phyloP scores from a whole-genome alignment of 2,329 filamentous ascomycete species.

The Scortechinia acanthostroma region DNA sequence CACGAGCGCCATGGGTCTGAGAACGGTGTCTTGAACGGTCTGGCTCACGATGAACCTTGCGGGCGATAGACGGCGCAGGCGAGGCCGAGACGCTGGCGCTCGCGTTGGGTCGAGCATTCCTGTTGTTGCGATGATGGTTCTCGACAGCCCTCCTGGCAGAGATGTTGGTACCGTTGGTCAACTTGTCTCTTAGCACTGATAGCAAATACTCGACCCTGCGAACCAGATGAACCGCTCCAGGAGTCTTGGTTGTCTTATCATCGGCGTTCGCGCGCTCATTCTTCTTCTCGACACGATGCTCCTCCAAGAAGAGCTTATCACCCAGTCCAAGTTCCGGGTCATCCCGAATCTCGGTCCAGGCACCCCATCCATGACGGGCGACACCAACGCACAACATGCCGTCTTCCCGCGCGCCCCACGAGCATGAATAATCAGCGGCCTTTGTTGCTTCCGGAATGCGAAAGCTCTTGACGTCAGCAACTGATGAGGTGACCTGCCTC shows the following conservation, averaged over 20 bases:
- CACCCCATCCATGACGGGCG: conserved; percentile 85
- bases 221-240: conserved; percentile 59
- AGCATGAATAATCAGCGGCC: conserved; percentile 79
- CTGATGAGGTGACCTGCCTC: conserved; percentile 62
- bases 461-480: conserved; percentile 70
- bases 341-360: conserved; percentile 90
- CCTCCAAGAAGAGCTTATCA: conserved; percentile 93
- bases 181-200: conserved; percentile 56
- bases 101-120: conserved; percentile 16
- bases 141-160: conserved; percentile 52
- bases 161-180: conserved; percentile 35
- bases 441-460: conserved; percentile 88
- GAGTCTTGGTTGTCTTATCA: conserved; percentile 44
- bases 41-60: conserved; percentile 28
- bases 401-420: conserved; percentile 89
- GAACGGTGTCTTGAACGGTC: conserved; percentile 29
- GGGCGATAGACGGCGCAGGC: conserved; percentile 27
- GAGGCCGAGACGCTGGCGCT: conserved; percentile 30
- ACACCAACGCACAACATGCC: conserved; percentile 96
- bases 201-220: conserved; percentile 61
- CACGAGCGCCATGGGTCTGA: conserved; percentile 26
- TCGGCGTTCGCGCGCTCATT: conserved; percentile 70
- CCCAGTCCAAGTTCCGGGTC: conserved; percentile 77
- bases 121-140: conserved; percentile 62
- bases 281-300: conserved; percentile 96